phyloP scores from a whole-genome alignment of 2,329 filamentous ascomycete species.

The Myriangium duriaei region DNA sequence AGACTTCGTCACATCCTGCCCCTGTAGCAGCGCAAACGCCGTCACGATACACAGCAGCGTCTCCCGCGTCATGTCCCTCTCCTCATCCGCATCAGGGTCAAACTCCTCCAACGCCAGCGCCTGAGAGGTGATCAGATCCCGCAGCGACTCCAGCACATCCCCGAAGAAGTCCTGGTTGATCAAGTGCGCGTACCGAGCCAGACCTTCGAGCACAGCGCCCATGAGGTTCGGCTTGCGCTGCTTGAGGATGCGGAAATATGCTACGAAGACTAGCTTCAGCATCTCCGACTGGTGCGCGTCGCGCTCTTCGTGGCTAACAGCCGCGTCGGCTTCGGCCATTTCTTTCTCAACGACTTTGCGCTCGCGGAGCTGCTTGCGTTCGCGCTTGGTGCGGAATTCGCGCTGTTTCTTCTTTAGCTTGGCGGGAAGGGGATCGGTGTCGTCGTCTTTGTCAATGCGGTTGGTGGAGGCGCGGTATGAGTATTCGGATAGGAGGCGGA shows the following conservation, averaged over 20 bases:
- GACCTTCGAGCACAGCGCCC: constrained; percentile 90
- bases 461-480: constrained; percentile 71
- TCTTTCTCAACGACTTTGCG: constrained; percentile 83
- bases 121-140: constrained; percentile 72
- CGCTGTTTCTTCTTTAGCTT: constrained; percentile 55
- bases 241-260: constrained; percentile 91
- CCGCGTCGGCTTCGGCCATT: constrained; percentile 81
- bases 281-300: constrained; percentile 93
- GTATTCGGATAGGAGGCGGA: constrained; percentile 81
- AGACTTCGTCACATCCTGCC: constrained; percentile 81
- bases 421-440: constrained; percentile 28
- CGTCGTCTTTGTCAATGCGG: constrained; percentile 50
- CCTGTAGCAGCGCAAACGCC: constrained; percentile 88
- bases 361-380: constrained; percentile 73
- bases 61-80: constrained; percentile 70
- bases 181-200: constrained; percentile 86
- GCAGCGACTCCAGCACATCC: constrained; percentile 83
- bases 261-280: constrained; percentile 86
- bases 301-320: constrained; percentile 81
- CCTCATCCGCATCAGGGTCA: constrained; percentile 35
- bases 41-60: constrained; percentile 89
- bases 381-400: constrained; percentile 78
- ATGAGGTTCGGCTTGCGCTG: constrained; percentile 68
- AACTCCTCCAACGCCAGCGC: constrained; percentile 36
- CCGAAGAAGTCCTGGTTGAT: constrained; percentile 99